Conservation (phyloP, 345 rosid species). For the Lagerstroemia speciosa region DNA sequence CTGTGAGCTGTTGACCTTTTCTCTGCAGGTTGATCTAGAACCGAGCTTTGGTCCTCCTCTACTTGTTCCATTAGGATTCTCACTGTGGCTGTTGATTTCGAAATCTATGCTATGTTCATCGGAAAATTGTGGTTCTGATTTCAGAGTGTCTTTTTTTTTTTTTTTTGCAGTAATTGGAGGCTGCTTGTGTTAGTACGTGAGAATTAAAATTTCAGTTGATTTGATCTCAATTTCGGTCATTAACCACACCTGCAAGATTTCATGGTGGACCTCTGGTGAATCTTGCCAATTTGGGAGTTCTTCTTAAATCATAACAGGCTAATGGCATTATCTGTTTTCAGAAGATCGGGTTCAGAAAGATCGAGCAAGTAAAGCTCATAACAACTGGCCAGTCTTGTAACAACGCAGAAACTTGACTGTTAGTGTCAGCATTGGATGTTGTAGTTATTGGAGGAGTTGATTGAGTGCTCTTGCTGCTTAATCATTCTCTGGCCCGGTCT, state of each 20-base stretch:
- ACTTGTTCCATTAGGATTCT: slow-evolving; percentile 1
- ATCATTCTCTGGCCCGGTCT: slow-evolving; percentile 19
- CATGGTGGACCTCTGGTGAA: neutral
- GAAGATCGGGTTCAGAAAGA: neutral
- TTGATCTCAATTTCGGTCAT: neutral
- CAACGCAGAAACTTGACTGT: neutral
- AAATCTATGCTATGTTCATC: neutral
- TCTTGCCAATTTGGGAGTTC: neutral
- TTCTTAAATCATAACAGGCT: neutral
- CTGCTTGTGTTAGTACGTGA: neutral
- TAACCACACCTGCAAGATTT: neutral
- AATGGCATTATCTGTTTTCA: neutral
- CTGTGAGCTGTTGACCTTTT: neutral
- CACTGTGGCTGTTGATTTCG: neutral
- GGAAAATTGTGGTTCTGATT: neutral
- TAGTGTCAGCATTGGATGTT: neutral
- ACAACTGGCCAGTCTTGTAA: neutral
- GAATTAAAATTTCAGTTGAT: neutral
- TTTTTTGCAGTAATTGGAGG: neutral
- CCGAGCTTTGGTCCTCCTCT: neutral
- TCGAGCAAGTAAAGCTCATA: neutral
- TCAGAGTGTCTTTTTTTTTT: neutral
- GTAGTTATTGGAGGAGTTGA: slow-evolving; percentile 20
- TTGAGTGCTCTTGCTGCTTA: slow-evolving; percentile 17
- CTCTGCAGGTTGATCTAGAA: neutral